phyloP scores from a whole-genome alignment of 108 stramenopile species.

The Cyclotella distinguenda region DNA sequence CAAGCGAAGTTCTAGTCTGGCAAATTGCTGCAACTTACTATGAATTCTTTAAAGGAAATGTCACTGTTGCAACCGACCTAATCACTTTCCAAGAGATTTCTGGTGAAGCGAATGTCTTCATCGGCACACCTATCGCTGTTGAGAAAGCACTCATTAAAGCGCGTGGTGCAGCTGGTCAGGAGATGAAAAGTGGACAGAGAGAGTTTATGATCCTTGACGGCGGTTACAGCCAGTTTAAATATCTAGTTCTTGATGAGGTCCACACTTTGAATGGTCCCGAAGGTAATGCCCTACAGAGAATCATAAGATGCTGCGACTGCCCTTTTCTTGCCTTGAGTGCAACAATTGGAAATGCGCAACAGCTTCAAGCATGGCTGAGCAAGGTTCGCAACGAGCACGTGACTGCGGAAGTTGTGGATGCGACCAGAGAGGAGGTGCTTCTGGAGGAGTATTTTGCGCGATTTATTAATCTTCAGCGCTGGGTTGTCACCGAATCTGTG shows the following conservation, averaged over 20 bases:
- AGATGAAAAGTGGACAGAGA: constrained; percentile 90
- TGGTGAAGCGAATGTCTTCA: constrained; percentile 92
- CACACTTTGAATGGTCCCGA: constrained; percentile 98
- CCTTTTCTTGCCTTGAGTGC: constrained; percentile 97
- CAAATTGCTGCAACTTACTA: constrained; percentile 99
- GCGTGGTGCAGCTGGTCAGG: constrained; percentile 92
- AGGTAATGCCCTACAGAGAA: constrained; percentile 96
- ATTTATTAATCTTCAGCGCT: constrained; percentile 98
- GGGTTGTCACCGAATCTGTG: constrained; percentile 83
- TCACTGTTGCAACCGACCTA: constrained; percentile 90
- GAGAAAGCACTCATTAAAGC: constrained; percentile 94
- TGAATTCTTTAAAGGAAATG: constrained; percentile 94
- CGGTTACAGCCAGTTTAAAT: constrained; percentile 96
- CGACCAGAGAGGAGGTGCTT: constrained; percentile 67
- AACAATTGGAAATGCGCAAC: constrained; percentile 96
- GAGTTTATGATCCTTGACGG: constrained; percentile 96
- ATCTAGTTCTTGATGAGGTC: constrained; percentile 97
- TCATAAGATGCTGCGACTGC: constrained; percentile 93
- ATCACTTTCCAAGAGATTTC: constrained; percentile 89
- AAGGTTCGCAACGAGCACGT: constrained; percentile 87
- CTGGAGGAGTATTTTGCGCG: constrained; percentile 89
- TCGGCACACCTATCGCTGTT: constrained; percentile 96
- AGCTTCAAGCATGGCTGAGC: constrained; percentile 93
- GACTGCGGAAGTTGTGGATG: constrained; percentile 70
- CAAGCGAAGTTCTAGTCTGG: constrained; percentile 99